These are phyloP conservation scores for Clonostachys rosea DNA, from an alignment of 2,329 filamentous ascomycete species.

Conservation along the genomic window DNA sequence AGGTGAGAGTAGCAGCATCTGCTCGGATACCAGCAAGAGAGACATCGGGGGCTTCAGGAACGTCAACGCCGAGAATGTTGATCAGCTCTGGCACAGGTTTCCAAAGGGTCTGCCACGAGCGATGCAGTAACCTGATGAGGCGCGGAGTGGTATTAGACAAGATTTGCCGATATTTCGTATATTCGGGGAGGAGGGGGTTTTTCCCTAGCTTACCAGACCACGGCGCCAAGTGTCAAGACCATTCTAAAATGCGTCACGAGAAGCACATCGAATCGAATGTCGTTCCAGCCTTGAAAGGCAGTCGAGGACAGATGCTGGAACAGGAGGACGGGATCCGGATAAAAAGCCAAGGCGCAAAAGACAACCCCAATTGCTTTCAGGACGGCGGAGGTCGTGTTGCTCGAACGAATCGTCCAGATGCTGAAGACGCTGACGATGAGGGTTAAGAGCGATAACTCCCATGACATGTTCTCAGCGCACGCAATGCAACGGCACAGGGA, in stretches of 20 bases:
- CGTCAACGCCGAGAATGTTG: constrained; percentile 86
- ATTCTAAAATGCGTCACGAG: constrained; percentile 47
- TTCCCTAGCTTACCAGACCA: constrained; percentile 41
- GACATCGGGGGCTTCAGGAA: constrained; percentile 83
- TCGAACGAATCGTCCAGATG: constrained; percentile 24
- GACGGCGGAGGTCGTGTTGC: constrained; percentile 22
- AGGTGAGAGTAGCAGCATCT: constrained; percentile 84
- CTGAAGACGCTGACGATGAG: constrained; percentile 30
- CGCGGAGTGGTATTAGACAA: background rate
- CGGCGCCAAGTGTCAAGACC: constrained; percentile 47
- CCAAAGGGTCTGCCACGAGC: constrained; percentile 82
- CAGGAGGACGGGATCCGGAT: constrained; percentile 22
- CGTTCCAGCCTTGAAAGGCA: constrained; percentile 22
- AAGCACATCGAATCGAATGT: constrained; percentile 39
- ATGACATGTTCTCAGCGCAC: constrained; percentile 35
- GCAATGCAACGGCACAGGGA: background rate
- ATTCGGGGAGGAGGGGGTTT: too few relatives aligned
- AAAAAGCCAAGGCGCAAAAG: constrained; percentile 21
- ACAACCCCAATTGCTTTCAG: constrained; percentile 22
- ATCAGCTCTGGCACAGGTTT: constrained; percentile 91
- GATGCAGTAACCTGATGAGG: constrained; percentile 66
- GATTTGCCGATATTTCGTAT: too few relatives aligned
- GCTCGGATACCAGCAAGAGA: constrained; percentile 86
- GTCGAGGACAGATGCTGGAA: constrained; percentile 17
- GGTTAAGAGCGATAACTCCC: constrained; percentile 32